These are phyloP conservation scores for Henckelia pumila DNA, from an alignment of 257 asterid species.

Conservation along the genomic window DNA sequence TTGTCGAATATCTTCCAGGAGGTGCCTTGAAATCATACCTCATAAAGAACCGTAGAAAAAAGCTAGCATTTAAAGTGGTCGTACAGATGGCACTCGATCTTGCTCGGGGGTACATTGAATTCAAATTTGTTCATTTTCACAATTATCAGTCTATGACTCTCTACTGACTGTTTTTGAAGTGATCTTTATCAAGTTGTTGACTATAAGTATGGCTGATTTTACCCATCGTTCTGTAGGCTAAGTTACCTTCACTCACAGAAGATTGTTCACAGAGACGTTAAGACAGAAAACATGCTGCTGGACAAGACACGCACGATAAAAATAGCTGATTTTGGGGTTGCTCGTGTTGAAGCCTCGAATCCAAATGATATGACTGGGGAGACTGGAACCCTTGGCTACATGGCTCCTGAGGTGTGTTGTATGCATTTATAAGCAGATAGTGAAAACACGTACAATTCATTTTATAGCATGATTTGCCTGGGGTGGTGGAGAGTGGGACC, in stretches of 20 bases:
- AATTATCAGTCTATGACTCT: background rate
- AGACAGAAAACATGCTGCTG: slow-evolving; percentile 82
- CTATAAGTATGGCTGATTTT: background rate
- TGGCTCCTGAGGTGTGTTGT: slow-evolving; percentile 81
- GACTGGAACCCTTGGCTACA: slow-evolving; percentile 88
- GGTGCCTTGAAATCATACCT: slow-evolving; percentile 81
- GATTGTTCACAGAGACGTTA: slow-evolving; percentile 84
- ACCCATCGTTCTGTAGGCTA: slow-evolving; percentile 43
- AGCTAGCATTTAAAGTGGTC: slow-evolving; percentile 78
- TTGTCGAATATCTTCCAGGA: slow-evolving; percentile 82
- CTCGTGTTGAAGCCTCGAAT: slow-evolving; percentile 87
- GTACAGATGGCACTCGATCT: slow-evolving; percentile 83
- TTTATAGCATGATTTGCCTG: background rate
- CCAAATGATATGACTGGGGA: slow-evolving; percentile 93
- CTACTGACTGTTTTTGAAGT: background rate
- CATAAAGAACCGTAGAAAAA: slow-evolving; percentile 69
- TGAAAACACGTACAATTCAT: background rate
- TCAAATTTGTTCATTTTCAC: slow-evolving; percentile 4
- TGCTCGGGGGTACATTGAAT: slow-evolving; percentile 64
- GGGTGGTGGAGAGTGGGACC: background rate
- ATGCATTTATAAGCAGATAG: background rate
- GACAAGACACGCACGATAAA: slow-evolving; percentile 74
- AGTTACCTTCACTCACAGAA: slow-evolving; percentile 82
- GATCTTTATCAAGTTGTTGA: background rate
- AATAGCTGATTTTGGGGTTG: slow-evolving; percentile 88